phyloP scores from a whole-genome alignment of 2,329 filamentous ascomycete species.

The Penicillium janthinellum region DNA sequence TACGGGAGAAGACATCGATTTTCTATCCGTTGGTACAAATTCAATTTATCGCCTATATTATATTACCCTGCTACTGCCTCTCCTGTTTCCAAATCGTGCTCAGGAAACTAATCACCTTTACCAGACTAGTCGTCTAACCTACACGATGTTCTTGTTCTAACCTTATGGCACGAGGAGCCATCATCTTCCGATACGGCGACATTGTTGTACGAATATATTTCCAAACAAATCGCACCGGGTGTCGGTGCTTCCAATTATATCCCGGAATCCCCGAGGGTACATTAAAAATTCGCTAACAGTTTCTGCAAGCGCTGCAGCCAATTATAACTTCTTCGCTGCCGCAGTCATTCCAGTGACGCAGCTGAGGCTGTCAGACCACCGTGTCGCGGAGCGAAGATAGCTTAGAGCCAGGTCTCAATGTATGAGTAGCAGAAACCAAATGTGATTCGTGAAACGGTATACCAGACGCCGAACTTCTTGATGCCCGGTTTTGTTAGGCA shows the following conservation, averaged over 20 bases:
- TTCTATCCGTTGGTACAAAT: too few relatives aligned
- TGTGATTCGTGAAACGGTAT: constrained; percentile 38
- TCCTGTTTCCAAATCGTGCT: too few relatives aligned
- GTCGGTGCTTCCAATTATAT: background rate
- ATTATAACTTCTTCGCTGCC: constrained; percentile 36
- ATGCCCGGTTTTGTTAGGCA: constrained; percentile 35
- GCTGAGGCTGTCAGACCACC: constrained; percentile 44
- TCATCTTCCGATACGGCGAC: too few relatives aligned
- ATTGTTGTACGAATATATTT: too few relatives aligned
- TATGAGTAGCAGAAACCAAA: constrained; percentile 39
- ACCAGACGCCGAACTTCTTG: constrained; percentile 34
- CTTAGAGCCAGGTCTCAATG: constrained; percentile 34
- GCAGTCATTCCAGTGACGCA: constrained; percentile 42
- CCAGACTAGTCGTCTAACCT: too few relatives aligned
- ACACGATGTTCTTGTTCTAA: too few relatives aligned
- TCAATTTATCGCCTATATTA: too few relatives aligned
- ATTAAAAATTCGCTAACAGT: background rate
- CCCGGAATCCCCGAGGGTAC: background rate
- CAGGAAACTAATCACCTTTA: too few relatives aligned
- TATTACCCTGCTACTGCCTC: too few relatives aligned
- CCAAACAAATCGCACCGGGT: background rate
- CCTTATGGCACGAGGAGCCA: too few relatives aligned
- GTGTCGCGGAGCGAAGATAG: constrained; percentile 39
- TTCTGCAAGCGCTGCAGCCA: background rate
- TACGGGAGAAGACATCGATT: too few relatives aligned